Percentiles rank a stretch among this genome's conserved stretches.
Evolutionary conservation across 352 stramenopile species (phyloP).

Genomic region (Globisporangium solare): DNA sequence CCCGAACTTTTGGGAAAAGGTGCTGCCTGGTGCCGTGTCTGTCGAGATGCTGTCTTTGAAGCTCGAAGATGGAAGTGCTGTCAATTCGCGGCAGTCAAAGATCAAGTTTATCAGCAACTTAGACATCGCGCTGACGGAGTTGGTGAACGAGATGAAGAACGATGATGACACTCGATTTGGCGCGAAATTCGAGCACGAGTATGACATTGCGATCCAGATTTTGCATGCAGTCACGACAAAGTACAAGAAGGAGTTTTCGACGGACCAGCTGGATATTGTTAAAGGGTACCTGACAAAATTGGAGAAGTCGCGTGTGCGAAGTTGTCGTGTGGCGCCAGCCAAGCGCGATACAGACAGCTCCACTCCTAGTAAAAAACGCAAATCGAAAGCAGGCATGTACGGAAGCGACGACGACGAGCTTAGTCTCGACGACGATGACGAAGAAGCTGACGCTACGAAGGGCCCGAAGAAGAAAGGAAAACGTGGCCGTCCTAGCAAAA

Average conservation of each 20-base stretch:
- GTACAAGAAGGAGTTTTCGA: slow-evolving; percentile 77
- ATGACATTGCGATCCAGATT: slow-evolving; percentile 83
- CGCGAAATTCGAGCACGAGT: slow-evolving; percentile 76
- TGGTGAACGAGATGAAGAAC: slow-evolving; percentile 63
- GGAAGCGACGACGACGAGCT: slow-evolving; percentile 39
- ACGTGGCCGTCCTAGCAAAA: slow-evolving; percentile 29
- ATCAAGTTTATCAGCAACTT: slow-evolving; percentile 89
- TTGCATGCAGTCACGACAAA: slow-evolving; percentile 72
- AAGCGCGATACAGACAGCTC: slow-evolving; percentile 25
- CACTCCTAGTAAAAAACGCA: slow-evolving; percentile 23
- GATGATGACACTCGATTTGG: slow-evolving; percentile 41
- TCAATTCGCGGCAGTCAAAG: slow-evolving; percentile 78
- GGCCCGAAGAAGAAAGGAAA: slow-evolving; percentile 31
- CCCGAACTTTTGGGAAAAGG: slow-evolving; percentile 96
- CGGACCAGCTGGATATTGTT: slow-evolving; percentile 75
- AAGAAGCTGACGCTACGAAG: slow-evolving; percentile 21
- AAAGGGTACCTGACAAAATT: slow-evolving; percentile 71
- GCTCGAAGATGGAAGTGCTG: slow-evolving; percentile 79
- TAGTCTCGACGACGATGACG: slow-evolving; percentile 41
- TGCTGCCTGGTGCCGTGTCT: slow-evolving; percentile 79
- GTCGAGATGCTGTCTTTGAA: slow-evolving; percentile 86
- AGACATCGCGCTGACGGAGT: slow-evolving; percentile 65
- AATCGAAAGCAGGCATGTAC: slow-evolving; percentile 10
- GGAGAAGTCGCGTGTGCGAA: slow-evolving; percentile 80
- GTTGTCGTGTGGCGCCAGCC: slow-evolving; percentile 44